phyloP scores from a whole-genome alignment of 495 filamentous ascomycete species.

The Aspergillus egyptiacus region DNA sequence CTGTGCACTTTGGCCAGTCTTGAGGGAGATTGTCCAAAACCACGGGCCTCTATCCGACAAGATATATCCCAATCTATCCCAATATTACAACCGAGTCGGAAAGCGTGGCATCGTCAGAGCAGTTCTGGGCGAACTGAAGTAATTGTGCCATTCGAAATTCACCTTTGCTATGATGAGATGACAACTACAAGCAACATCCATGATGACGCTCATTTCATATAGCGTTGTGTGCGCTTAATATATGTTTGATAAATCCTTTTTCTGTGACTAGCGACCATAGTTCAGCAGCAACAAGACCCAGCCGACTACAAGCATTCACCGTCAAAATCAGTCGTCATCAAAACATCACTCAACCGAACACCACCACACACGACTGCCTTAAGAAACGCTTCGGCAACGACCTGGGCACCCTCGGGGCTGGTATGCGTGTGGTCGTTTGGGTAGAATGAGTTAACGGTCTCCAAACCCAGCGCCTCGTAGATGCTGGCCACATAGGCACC shows the following conservation, averaged over 20 bases:
- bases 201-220: neutral
- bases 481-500: constrained; percentile 49
- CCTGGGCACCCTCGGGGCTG: constrained; percentile 49
- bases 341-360: constrained; percentile 28
- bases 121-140: constrained; percentile 31
- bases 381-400: constrained; percentile 56
- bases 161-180: constrained; percentile 1
- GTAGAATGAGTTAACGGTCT: constrained; percentile 46
- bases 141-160: neutral
- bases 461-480: constrained; percentile 42
- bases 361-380: constrained; percentile 49
- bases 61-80: constrained; percentile 39
- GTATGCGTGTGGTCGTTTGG: constrained; percentile 64
- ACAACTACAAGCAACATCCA: neutral
- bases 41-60: constrained; percentile 24
- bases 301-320: constrained; percentile 25
- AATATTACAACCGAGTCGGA: constrained; percentile 48
- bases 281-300: neutral
- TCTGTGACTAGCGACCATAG: neutral
- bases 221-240: neutral
- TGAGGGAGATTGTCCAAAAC: constrained; percentile 50
- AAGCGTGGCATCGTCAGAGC: constrained; percentile 44
- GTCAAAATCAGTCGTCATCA: constrained; percentile 27
- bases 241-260: neutral
- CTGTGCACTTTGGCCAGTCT: constrained; percentile 65